phyloP scores from a whole-genome alignment of 345 rosid genomes.

The Clarkia xantiana region DNA sequence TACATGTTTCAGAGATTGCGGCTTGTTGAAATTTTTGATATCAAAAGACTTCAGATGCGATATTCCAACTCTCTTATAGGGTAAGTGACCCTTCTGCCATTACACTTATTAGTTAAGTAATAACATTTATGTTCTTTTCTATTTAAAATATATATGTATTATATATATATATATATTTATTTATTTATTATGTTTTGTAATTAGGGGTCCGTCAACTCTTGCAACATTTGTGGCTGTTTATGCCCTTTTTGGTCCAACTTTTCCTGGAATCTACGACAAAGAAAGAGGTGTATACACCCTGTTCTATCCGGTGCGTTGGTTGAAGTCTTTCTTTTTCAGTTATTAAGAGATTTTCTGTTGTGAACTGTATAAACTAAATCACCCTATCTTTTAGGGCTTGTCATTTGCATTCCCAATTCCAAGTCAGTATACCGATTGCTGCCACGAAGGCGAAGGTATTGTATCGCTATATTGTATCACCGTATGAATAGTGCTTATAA shows the following conservation, averaged over 20 bases:
- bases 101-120: not conserved
- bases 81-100: slow-evolving; percentile 24
- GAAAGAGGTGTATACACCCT: slow-evolving; percentile 76
- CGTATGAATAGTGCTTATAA: slow-evolving; percentile 3
- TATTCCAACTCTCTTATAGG: slow-evolving; percentile 74
- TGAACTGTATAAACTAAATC: not conserved
- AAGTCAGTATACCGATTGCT: slow-evolving; percentile 69
- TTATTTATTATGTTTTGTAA: slow-evolving; percentile 3
- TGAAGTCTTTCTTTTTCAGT: not conserved
- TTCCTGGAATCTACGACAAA: slow-evolving; percentile 84
- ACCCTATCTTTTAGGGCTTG: slow-evolving; percentile 43
- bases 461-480: slow-evolving; percentile 2
- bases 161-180: too few relatives aligned
- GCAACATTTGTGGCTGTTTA: slow-evolving; percentile 95
- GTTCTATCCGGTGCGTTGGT: slow-evolving; percentile 66
- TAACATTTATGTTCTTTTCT: not conserved
- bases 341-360: not conserved
- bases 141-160: too few relatives aligned
- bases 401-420: slow-evolving; percentile 97
- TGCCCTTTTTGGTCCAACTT: slow-evolving; percentile 89
- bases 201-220: slow-evolving; percentile 68
- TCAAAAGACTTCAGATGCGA: slow-evolving; percentile 89
- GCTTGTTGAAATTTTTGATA: slow-evolving; percentile 77
- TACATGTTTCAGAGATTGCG: slow-evolving; percentile 57
- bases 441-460: slow-evolving; percentile 74